A percentile compares a stretch with the other conserved stretches of the same genome.
Conservation (phyloP, 176 grass and related monocot genomes). For the Triticum timopheevii region DNA sequence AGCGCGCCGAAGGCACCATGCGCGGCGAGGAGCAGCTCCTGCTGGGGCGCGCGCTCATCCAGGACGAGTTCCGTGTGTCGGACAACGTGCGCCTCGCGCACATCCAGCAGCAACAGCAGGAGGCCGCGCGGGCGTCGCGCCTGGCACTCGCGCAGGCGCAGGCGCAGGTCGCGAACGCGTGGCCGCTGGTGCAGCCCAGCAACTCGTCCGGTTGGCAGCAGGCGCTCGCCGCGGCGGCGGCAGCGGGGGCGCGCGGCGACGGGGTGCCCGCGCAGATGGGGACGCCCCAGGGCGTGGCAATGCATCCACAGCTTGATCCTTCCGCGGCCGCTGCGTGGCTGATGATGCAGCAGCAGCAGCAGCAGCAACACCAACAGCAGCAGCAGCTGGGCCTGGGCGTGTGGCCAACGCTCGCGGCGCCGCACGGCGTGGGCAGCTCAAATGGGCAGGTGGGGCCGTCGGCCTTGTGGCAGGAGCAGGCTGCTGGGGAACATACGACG, state of each 20-base stretch:
- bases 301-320: conserved; percentile 20
- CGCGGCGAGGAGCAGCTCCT: conserved; percentile 22
- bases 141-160: conserved; percentile 27
- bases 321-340: conserved; percentile 20
- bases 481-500: neutral
- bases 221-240: neutral
- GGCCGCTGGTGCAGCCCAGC: conserved; percentile 22
- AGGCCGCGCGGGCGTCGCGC: conserved; percentile 16
- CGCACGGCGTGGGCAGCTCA: conserved; percentile 18
- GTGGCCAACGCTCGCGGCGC: neutral
- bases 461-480: neutral
- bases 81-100: conserved; percentile 14
- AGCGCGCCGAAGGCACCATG: neutral
- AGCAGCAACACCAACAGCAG: neutral
- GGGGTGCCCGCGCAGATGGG: conserved; percentile 6
- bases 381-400: neutral
- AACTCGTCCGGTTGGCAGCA: neutral
- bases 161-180: conserved; percentile 23
- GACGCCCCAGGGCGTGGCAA: neutral
- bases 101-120: conserved; percentile 2
- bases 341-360: neutral
- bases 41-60: neutral
- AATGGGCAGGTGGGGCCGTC: conserved; percentile 27
- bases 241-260: neutral
- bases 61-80: conserved; percentile 8